Evolutionary conservation across 106 monocot species (phyloP).

Genomic region (Dioscorea dumetorum): DNA sequence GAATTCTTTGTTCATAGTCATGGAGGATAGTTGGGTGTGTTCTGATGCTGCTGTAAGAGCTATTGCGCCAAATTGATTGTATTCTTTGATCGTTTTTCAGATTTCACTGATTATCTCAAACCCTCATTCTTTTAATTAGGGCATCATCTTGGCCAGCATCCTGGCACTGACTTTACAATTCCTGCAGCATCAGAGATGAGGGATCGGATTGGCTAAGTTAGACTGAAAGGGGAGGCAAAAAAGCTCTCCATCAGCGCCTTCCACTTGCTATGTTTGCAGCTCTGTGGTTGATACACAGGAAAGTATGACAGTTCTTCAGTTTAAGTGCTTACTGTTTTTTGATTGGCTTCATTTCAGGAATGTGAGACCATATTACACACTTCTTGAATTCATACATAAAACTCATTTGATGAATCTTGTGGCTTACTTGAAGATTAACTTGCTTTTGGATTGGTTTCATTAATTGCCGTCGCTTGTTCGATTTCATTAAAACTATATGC

Average conservation of each 20-base stretch:
- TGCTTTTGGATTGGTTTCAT: too few species aligned
- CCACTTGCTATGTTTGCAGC: constrained; percentile 85
- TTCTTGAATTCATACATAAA: too few species aligned
- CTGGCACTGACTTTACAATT: constrained; percentile 92
- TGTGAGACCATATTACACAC: too few species aligned
- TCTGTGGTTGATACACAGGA: constrained; percentile 79
- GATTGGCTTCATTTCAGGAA: too few species aligned
- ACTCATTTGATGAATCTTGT: too few species aligned
- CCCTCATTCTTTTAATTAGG: constrained; percentile 25
- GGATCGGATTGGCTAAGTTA: constrained; percentile 66
- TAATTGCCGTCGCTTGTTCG: too few species aligned
- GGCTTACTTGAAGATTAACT: too few species aligned
- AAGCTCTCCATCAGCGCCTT: constrained; percentile 81
- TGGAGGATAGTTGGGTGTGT: constrained; percentile 98
- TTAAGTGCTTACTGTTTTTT: neutral
- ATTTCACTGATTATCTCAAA: neutral
- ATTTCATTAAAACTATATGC: too few species aligned
- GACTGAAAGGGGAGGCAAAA: constrained; percentile 70
- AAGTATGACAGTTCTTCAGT: constrained; percentile 35
- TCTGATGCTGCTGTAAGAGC: constrained; percentile 81
- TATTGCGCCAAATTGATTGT: constrained; percentile 11
- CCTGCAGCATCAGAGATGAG: constrained; percentile 94
- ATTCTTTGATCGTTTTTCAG: neutral
- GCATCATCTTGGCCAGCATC: constrained; percentile 53
- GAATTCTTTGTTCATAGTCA: constrained; percentile 31